Evolutionary conservation across 768 basidiomycete genomes (phyloP).

Genomic region (Kwoniella botswanensis): DNA sequence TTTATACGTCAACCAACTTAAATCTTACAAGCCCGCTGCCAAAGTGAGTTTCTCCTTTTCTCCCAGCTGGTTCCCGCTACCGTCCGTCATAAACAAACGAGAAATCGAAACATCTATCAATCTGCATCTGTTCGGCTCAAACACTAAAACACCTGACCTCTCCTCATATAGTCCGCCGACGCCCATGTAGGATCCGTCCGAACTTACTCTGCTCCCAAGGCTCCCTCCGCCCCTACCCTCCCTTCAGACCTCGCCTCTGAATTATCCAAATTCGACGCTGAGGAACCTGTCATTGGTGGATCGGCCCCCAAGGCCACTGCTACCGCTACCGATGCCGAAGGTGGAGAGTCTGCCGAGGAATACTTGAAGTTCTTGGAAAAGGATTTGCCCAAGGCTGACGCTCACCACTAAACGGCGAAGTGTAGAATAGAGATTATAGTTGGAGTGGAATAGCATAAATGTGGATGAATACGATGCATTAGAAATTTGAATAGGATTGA

Average conservation of each 20-base stretch:
- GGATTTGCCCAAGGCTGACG: conserved; percentile 72
- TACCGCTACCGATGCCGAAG: conserved; percentile 55
- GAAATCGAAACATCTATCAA: no score
- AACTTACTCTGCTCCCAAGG: conserved; percentile 72
- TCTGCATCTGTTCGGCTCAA: no score
- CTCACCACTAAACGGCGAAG: conserved; percentile 61
- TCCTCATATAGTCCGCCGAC: conserved; percentile 72
- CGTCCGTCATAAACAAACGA: background rate
- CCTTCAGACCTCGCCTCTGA: conserved; percentile 86
- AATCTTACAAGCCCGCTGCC: conserved; percentile 79
- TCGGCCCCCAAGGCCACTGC: conserved; percentile 55
- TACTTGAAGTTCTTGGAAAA: conserved; percentile 81
- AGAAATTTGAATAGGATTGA: background rate
- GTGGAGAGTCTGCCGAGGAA: conserved; percentile 69
- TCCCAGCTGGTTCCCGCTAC: background rate
- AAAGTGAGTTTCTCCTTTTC: conserved; percentile 63
- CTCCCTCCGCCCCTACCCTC: conserved; percentile 75
- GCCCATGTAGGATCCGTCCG: conserved; percentile 89
- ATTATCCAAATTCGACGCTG: conserved; percentile 78
- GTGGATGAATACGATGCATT: background rate
- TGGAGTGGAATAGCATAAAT: background rate
- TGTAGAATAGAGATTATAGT: background rate
- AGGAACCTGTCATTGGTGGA: conserved; percentile 67
- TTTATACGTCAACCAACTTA: conserved; percentile 86
- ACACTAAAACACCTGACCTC: background rate